Conservation (phyloP, 768 basidiomycete genomes). For the Leccinum subgranulosum region DNA sequence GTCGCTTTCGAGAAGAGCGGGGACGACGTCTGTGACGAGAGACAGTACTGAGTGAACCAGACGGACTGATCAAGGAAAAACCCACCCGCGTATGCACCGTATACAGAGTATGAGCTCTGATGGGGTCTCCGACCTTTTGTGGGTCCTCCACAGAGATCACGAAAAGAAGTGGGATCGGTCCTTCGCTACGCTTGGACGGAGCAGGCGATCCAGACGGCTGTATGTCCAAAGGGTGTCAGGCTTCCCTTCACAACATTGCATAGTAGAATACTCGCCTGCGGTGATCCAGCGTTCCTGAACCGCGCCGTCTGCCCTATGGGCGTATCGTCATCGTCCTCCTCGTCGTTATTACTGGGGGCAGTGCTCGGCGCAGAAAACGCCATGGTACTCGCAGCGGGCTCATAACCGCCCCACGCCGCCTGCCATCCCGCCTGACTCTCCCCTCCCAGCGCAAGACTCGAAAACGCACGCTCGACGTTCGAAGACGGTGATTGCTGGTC, state of each 20-base stretch:
- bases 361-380: constrained; percentile 21
- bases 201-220: constrained; percentile 17
- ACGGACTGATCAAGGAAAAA: background rate
- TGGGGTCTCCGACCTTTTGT: constrained; percentile 94
- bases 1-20: constrained; percentile 76
- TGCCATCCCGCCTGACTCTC: constrained; percentile 55
- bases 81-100: constrained; percentile 87
- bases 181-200: constrained; percentile 31
- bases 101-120: constrained; percentile 92
- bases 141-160: constrained; percentile 93
- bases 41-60: background rate
- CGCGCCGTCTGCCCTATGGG: constrained; percentile 52
- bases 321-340: constrained; percentile 69
- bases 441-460: constrained; percentile 47
- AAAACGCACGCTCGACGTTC: constrained; percentile 31
- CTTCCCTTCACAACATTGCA: background rate
- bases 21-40: constrained; percentile 66
- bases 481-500: constrained; percentile 21
- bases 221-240: background rate
- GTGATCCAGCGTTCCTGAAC: constrained; percentile 29
- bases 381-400: constrained; percentile 17
- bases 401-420: constrained; percentile 40
- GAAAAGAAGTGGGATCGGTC: constrained; percentile 67
- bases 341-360: constrained; percentile 41
- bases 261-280: constrained; percentile 13